Evolutionary conservation across 163 green algal genomes (phyloP), one percentile per base, ranked within the genome.

Genomic region (Coccomyxa subellipsoidea): DNA sequence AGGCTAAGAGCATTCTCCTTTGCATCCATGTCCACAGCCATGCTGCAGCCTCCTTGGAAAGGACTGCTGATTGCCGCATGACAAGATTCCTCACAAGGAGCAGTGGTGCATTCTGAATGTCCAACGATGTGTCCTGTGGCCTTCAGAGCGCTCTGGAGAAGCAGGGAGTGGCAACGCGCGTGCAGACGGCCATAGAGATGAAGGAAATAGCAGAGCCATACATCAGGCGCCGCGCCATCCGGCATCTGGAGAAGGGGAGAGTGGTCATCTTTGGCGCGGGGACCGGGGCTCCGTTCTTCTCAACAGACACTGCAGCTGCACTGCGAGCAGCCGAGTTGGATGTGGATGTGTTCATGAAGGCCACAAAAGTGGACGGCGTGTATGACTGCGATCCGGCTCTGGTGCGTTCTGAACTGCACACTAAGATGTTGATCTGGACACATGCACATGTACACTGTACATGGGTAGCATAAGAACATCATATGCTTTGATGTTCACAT

Each of bases 151-250:
- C 96, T 4, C 84, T 99, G 36, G 96, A 99, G 86, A 83, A 69
- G n/a, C 54, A 93, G 38, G 96, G 95, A 21, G 91, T 99, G 71
- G 84, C 85, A 25, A 95, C 92, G 27, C 89, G 94, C 7, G 93
- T 98, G 76, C 94, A 98, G 89, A 99, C 93, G 0, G 95, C 97
- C 31, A 98, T 99, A 79, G 93, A 97, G 82, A 98, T 96, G 87
- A 85, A 88, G 77, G 91, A 99, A 87, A 91, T 99, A 69, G 96
- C 96, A 21, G 97, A 99, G 89, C 96, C 97, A 0, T 99, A 98
- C 90, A 98, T 99, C 82, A 87, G 96, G 31, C 91, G 97, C 32
- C 86, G 94, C 0, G 97, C 96, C 7, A 96, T 99, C 34, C 90
- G 95, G 21, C 97, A 99, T 86, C 86, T 99, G 69, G 93, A 99